phyloP scores from a whole-genome alignment of 163 green algal species.

The Scenedesmus sp. region DNA sequence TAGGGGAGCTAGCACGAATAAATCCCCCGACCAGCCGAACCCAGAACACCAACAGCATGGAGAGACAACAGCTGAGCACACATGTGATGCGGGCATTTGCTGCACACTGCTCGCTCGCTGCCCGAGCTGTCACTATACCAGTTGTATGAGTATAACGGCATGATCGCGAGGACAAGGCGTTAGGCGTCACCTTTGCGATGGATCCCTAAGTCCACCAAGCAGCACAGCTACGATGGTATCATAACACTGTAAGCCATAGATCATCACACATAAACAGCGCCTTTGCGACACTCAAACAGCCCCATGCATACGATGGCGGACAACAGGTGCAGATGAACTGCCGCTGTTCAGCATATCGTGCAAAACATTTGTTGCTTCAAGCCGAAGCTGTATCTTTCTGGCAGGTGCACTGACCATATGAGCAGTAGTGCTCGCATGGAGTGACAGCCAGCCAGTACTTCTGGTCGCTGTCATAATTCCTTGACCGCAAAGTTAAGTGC shows the following conservation, averaged over 20 bases:
- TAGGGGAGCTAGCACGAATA: no score
- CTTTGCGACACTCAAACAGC: background rate
- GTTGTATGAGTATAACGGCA: background rate
- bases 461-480: no score
- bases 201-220: background rate
- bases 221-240: background rate
- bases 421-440: background rate
- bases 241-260: background rate
- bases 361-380: no score
- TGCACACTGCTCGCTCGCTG: background rate
- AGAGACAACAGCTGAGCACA: background rate
- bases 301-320: background rate
- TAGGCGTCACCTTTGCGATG: background rate
- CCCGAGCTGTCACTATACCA: background rate
- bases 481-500: no score
- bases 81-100: background rate
- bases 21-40: background rate
- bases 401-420: no score
- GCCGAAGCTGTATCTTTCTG: background rate
- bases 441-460: background rate
- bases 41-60: background rate
- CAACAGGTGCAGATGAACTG: background rate
- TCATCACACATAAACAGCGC: background rate
- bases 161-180: background rate
- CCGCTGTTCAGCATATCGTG: background rate